phyloP scores from a whole-genome alignment of 2,329 filamentous ascomycete species.

The Pseudogymnoascus sp. region DNA sequence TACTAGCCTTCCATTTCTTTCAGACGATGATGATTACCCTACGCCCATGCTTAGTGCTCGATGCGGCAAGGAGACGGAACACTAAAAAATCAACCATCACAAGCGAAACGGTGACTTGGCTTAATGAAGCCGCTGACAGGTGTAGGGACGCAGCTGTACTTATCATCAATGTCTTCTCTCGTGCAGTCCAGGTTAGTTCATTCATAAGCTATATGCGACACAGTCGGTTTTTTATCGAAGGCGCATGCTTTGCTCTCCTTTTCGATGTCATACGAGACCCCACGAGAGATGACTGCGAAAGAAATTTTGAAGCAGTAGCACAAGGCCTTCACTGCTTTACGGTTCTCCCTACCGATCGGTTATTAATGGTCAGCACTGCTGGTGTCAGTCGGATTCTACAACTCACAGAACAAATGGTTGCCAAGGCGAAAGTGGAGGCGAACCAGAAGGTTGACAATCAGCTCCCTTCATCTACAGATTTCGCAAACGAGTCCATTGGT shows the following conservation, averaged over 20 bases:
- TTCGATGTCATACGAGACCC: constrained; percentile 12
- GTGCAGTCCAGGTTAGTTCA: background rate
- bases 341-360: background rate
- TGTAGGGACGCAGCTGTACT: constrained; percentile 2
- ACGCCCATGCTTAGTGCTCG: constrained; percentile 11
- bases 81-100: background rate
- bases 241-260: constrained; percentile 12
- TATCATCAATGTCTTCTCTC: constrained; percentile 9
- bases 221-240: constrained; percentile 14
- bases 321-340: constrained; percentile 11
- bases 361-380: constrained; percentile 10
- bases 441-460: background rate
- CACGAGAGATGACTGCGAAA: background rate
- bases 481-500: background rate
- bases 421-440: background rate
- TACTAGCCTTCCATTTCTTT: constrained; percentile 12
- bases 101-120: background rate
- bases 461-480: background rate
- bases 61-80: background rate
- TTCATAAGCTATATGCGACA: constrained; percentile 9
- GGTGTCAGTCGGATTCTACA: constrained; percentile 10
- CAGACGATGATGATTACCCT: constrained; percentile 13
- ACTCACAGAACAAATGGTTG: background rate
- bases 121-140: background rate
- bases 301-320: constrained; percentile 4